A percentile compares a stretch with the other conserved stretches of the same genome.
Conservation (phyloP, 306 rosid genomes). For the Quercus rubra region DNA sequence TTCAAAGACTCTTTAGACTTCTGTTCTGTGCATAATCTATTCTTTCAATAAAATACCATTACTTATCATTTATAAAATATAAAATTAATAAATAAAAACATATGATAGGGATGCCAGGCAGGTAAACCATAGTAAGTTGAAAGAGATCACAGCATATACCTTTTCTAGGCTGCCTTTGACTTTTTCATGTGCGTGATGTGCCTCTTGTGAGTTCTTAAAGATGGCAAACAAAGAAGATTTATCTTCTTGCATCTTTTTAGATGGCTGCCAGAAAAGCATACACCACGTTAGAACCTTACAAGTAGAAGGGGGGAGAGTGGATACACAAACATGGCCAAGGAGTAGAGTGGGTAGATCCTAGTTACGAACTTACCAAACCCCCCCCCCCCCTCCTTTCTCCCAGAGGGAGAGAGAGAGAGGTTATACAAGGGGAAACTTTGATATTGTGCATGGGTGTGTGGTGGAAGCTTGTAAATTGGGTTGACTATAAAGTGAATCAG, state of each 20-base stretch:
- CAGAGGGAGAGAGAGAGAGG: background rate
- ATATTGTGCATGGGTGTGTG: background rate
- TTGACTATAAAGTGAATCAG: background rate
- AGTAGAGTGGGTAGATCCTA: too few species aligned
- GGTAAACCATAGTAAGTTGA: background rate
- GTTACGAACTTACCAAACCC: background rate
- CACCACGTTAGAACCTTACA: background rate
- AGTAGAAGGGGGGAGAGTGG: background rate
- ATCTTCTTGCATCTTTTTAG: conserved; percentile 36
- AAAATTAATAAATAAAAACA: background rate
- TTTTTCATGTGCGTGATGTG: conserved; percentile 49
- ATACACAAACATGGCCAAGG: too few species aligned
- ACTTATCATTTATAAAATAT: too few species aligned
- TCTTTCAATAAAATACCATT: too few species aligned
- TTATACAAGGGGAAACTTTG: background rate
- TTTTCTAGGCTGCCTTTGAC: conserved; percentile 39
- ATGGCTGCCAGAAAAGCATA: conserved; percentile 40
- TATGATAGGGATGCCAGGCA: background rate
- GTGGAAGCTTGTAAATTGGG: background rate
- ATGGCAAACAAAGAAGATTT: conserved; percentile 57
- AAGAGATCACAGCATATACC: conserved; percentile 35
- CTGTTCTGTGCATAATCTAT: too few species aligned
- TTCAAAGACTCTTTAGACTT: too few species aligned
- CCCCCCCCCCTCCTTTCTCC: background rate
- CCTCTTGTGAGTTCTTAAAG: conserved; percentile 56